Evolutionary conservation across 768 basidiomycete genomes (phyloP), one percentile per base, ranked within the genome.

Genomic region (Russula olivacea): DNA sequence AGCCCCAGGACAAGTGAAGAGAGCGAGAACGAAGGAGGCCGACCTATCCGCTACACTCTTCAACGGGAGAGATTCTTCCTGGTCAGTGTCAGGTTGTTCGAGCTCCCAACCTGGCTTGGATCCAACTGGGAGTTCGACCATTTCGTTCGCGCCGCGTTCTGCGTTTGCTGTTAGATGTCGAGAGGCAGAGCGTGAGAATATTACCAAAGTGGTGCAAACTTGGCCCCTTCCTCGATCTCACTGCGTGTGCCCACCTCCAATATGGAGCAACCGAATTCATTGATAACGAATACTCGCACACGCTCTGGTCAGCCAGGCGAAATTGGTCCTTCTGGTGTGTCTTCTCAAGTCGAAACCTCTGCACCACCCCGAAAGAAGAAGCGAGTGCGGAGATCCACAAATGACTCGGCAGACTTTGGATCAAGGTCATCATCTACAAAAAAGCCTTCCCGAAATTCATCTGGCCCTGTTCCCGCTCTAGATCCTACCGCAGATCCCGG

Each of bases 401-500:
- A 48, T 17, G 63, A 48, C 28, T 52, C 52, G 25, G 56, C 59
- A 55, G 56, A 51, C 4, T 7, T n/a, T n/a, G 30, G 54, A 3
- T 19, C 55, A n/a, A 61, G 55, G 30, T 41, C 63, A 23, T 21
- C 55, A n/a, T 32, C 53, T 28, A 51, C 11, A 10, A 60, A 47
- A 61, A 65, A 53, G 30, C 41, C 38, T 30, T 66, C 63, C 15
- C 62, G 65, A 51, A 69, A 59, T 15, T 54, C 66, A 21, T 64
- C 63, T 56, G 28, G 38, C n/a, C 38, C 61, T 9, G 74, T 81
- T 8, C 83, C 84, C 17, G 78, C 76, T 0, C 86, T 82, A 64
- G 83, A 86, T 70, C 76, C 80, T 28, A 76, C 79, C 57, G 83
- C 82, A 0, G 81, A 83, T 70, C 85, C 87, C 5, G 89, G 89